Evolutionary conservation across 78 protist genomes (phyloP), one percentile per base, ranked within the genome.

Genomic region (Pelomyxa schiedti): DNA sequence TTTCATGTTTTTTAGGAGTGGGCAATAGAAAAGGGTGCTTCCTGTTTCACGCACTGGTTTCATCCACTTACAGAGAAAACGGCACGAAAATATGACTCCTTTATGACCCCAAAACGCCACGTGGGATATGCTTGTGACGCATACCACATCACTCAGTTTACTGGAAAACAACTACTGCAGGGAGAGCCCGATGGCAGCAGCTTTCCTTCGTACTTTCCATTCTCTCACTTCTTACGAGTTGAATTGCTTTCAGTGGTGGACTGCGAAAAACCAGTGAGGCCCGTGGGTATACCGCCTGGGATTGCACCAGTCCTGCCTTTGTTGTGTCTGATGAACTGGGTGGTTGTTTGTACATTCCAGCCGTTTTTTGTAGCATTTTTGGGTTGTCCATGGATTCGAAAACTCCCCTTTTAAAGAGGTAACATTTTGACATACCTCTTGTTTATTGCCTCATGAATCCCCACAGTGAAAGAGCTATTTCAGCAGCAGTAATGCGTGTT

Each of bases 181-280:
- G 94, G 96, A 47, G 95, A 94, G 76, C 76, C 95, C 8, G 97
- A 94, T n/a, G 97, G 89, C 67, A 80, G 90, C 4, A 90, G 95
- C 22, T 90, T 79, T 83, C 97, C 97, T 39, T 64, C 64, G 70
- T 43, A n/a, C n/a, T n/a, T n/a, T n/a, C n/a, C n/a, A n/a, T n/a
- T n/a, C n/a, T n/a, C n/a, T n/a, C n/a, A n/a, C n/a, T n/a, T n/a
- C n/a, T n/a, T n/a, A n/a, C n/a, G n/a, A n/a, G n/a, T n/a, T n/a
- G n/a, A n/a, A n/a, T n/a, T n/a, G n/a, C n/a, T n/a, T 24, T 24
- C 24, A 66, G 32, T 2, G 97, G 97, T 32, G 97, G 97, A 40
- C 69, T 92, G n/a, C 89, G 97, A 67, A 65, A 77, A 28, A 94
- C 97, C 3, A 81, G 76, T 88, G 84, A 78, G 24, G 97, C 97